phyloP scores from a whole-genome alignment of 176 grass and related monocot species.

The Echinochloa phyllopogon region DNA sequence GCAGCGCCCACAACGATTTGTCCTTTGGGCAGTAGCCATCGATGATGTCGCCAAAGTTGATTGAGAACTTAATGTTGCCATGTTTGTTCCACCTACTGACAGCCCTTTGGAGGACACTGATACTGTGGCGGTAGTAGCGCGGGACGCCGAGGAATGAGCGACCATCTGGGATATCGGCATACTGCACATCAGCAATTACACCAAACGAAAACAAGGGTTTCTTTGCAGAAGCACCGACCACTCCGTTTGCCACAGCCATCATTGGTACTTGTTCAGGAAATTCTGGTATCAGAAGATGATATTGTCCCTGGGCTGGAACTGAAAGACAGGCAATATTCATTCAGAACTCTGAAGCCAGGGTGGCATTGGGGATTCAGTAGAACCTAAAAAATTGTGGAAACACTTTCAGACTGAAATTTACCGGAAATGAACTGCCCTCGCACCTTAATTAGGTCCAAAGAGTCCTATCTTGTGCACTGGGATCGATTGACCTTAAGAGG shows the following conservation, averaged over 20 bases:
- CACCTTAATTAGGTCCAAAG: neutral
- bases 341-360: neutral
- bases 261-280: neutral
- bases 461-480: neutral
- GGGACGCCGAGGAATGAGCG: slow-evolving; percentile 73
- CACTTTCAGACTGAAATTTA: neutral
- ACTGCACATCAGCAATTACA: slow-evolving; percentile 93
- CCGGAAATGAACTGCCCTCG: neutral
- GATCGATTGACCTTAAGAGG: neutral
- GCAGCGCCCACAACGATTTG: slow-evolving; percentile 52
- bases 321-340: neutral
- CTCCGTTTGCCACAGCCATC: slow-evolving; percentile 47
- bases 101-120: slow-evolving; percentile 82
- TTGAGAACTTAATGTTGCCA: slow-evolving; percentile 59
- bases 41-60: slow-evolving; percentile 87
- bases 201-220: slow-evolving; percentile 76
- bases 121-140: slow-evolving; percentile 88
- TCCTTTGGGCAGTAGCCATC: slow-evolving; percentile 88
- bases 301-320: neutral
- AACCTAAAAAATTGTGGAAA: neutral
- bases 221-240: slow-evolving; percentile 22
- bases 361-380: neutral
- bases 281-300: neutral
- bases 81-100: slow-evolving; percentile 70
- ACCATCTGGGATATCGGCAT: slow-evolving; percentile 89